These are phyloP conservation scores for Cryphonectria japonica DNA, from an alignment of 2,329 filamentous ascomycete genomes.

Conservation along the genomic window DNA sequence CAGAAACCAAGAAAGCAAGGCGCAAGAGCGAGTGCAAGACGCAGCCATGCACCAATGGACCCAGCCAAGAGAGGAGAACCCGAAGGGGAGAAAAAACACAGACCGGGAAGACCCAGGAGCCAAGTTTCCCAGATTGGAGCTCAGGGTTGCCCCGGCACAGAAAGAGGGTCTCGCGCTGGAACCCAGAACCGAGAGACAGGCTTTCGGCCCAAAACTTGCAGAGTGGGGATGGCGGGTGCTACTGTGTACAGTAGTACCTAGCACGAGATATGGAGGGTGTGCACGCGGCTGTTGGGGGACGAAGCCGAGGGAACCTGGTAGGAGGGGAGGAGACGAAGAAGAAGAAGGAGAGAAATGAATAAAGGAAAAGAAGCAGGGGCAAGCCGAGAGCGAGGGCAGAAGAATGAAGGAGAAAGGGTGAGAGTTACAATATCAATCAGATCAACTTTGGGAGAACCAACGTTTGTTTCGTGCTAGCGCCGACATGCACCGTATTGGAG, in stretches of 20 bases:
- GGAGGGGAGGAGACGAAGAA: neutral
- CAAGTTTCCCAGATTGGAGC: neutral
- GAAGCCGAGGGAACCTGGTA: neutral
- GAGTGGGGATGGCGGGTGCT: conserved; percentile 8
- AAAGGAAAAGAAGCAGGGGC: neutral
- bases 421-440: neutral
- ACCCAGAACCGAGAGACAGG: conserved; percentile 20
- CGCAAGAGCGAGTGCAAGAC: conserved; percentile 2
- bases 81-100: neutral
- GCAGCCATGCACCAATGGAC: conserved; percentile 1
- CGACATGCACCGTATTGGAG: neutral
- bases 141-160: conserved; percentile 18
- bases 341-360: neutral
- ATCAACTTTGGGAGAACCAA: neutral
- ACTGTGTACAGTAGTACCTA: neutral
- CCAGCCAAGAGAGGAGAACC: neutral
- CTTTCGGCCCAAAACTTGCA: conserved; percentile 5
- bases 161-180: conserved; percentile 23
- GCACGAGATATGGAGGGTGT: neutral
- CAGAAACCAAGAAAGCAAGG: neutral
- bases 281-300: neutral
- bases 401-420: neutral
- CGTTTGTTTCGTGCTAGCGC: neutral
- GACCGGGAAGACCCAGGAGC: neutral
- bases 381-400: neutral